Percentiles rank a stretch among this genome's conserved stretches.
Conservation (phyloP, 805 yeast genomes). For the Kluyveromyces lactis region DNA sequence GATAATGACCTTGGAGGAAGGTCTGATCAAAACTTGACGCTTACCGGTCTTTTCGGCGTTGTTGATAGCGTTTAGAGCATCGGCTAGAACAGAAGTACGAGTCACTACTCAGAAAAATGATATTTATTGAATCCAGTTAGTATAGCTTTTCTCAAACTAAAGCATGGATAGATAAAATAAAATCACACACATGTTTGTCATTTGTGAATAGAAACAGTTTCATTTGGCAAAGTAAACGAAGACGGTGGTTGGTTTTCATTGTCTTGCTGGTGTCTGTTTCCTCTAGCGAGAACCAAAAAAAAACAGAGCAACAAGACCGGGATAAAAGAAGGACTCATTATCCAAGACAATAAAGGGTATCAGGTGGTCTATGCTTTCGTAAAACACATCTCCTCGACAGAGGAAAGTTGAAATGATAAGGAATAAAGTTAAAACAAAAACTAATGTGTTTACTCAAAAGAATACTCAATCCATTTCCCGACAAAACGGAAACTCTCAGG, state of each 20-base stretch:
- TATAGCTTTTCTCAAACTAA: too few species aligned
- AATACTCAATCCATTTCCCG: not conserved
- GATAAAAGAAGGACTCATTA: too few species aligned
- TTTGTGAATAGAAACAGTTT: too few species aligned
- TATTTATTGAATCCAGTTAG: too few species aligned
- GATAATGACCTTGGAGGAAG: conserved; percentile 95
- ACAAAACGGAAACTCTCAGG: not conserved
- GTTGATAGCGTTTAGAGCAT: conserved; percentile 95
- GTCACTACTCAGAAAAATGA: conserved; percentile 50
- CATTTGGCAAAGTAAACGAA: too few species aligned
- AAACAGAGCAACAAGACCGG: too few species aligned
- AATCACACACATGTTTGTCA: too few species aligned
- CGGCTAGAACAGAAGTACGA: conserved; percentile 96
- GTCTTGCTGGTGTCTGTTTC: conserved; percentile 2
- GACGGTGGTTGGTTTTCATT: too few species aligned
- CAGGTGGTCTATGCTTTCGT: conserved; percentile 6
- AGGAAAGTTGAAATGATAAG: not conserved
- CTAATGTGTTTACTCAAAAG: conserved; percentile 2
- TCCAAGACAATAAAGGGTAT: conserved; percentile 2
- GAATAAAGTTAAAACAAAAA: not conserved
- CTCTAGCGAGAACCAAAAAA: not conserved
- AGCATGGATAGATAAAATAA: too few species aligned
- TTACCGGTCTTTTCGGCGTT: conserved; percentile 99
- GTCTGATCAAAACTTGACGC: conserved; percentile 97
- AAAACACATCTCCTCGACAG: conserved; percentile 2